Percentiles rank a stretch among this genome's conserved stretches.
Evolutionary conservation across 2,329 filamentous ascomycete species (phyloP).

Genomic region (Sporothrix luriei): DNA sequence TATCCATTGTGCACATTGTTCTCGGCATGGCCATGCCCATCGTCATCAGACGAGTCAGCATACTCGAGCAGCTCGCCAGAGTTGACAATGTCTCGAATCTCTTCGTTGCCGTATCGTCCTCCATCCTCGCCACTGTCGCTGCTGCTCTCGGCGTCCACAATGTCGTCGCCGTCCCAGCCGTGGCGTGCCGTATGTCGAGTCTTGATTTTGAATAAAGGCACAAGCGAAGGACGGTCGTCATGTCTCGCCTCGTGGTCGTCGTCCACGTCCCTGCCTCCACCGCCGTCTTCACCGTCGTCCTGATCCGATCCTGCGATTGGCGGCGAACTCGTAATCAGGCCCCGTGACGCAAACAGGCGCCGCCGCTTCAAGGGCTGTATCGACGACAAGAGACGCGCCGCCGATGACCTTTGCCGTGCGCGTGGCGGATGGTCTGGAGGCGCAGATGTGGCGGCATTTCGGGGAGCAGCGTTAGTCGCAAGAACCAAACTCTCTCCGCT

Average conservation of each 20-base stretch:
- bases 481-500: background rate
- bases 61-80: conserved; percentile 30
- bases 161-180: conserved; percentile 3
- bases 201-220: background rate
- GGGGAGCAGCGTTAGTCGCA: background rate
- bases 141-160: conserved; percentile 5
- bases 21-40: background rate
- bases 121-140: background rate
- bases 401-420: background rate
- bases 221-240: background rate
- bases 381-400: conserved; percentile 5
- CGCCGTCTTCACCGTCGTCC: conserved; percentile 10
- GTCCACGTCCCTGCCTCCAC: background rate
- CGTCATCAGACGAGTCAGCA: background rate
- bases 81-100: conserved; percentile 27
- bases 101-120: conserved; percentile 8
- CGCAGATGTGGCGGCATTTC: background rate
- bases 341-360: conserved; percentile 30
- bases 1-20: background rate
- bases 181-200: background rate
- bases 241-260: background rate
- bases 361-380: conserved; percentile 33
- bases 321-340: conserved; percentile 22
- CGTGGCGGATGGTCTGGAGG: background rate
- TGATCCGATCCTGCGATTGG: background rate